A percentile compares a stretch with the other conserved stretches of the same genome.
These are phyloP conservation scores for Pachysandra terminalis DNA, from an alignment of 164 flowering plant genomes.

Conservation along the genomic window DNA sequence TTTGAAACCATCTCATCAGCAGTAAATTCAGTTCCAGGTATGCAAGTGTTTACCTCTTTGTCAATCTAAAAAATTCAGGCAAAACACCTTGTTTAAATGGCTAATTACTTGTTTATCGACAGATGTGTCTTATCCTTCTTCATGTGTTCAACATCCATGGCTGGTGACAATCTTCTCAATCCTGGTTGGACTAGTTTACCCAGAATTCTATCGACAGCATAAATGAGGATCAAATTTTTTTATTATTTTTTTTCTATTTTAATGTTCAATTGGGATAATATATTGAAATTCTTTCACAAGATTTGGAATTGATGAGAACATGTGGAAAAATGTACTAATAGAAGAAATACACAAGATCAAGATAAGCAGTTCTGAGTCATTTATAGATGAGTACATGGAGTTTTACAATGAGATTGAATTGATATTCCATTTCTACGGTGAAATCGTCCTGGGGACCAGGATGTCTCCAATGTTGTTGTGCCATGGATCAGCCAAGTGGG, in stretches of 20 bases:
- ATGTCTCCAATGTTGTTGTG: conserved; percentile 96
- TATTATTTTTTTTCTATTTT: background rate
- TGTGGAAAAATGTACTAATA: too few relatives aligned
- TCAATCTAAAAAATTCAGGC: too few relatives aligned
- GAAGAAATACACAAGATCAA: conserved; percentile 10
- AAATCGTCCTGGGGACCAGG: conserved; percentile 57
- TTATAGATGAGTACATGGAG: conserved; percentile 21
- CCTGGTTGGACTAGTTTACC: conserved; percentile 4
- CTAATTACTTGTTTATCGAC: conserved; percentile 2
- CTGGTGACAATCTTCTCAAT: background rate
- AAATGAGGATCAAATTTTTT: conserved; percentile 2
- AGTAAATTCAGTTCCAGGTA: conserved; percentile 18
- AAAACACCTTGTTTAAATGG: background rate
- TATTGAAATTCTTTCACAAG: too few relatives aligned
- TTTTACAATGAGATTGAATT: conserved; percentile 20
- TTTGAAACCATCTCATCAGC: conserved; percentile 5
- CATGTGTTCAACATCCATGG: conserved; percentile 6
- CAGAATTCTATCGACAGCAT: background rate
- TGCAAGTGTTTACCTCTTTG: background rate
- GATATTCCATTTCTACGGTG: conserved; percentile 22
- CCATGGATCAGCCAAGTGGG: conserved; percentile 99
- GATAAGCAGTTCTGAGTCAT: conserved; percentile 9
- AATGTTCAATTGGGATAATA: too few relatives aligned
- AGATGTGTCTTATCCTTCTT: conserved; percentile 12
- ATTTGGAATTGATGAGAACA: too few relatives aligned